phyloP scores from a whole-genome alignment of 2,329 filamentous ascomycete genomes.

The Raffaelea deltoideospora region DNA sequence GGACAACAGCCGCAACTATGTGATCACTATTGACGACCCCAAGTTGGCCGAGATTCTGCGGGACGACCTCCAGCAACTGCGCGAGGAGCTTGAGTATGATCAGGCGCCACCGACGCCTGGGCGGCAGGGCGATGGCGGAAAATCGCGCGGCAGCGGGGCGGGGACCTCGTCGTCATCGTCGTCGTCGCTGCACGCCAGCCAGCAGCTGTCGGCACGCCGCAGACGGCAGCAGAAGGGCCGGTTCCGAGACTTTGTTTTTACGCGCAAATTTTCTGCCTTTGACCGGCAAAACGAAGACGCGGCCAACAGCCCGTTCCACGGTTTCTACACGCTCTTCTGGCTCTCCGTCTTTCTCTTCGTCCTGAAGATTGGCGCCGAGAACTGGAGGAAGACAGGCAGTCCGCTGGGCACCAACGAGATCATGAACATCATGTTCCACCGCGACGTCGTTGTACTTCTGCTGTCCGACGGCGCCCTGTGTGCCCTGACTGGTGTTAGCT shows the following conservation, averaged over 20 bases:
- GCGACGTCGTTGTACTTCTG: slow-evolving; percentile 36
- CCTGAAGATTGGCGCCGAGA: slow-evolving; percentile 49
- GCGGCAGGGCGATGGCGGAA: neutral
- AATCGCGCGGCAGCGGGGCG: neutral
- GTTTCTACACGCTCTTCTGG: slow-evolving; percentile 72
- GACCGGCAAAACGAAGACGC: slow-evolving; percentile 54
- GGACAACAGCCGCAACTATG: slow-evolving; percentile 7
- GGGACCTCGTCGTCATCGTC: neutral
- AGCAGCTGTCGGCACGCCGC: neutral
- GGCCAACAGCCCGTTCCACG: slow-evolving; percentile 56
- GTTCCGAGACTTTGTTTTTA: slow-evolving; percentile 50
- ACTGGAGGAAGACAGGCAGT: slow-evolving; percentile 54
- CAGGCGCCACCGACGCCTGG: neutral
- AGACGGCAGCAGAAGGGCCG: slow-evolving; percentile 14
- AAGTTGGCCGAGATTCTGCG: slow-evolving; percentile 24
- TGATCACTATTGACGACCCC: slow-evolving; percentile 18
- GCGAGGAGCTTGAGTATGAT: slow-evolving; percentile 8
- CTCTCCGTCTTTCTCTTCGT: slow-evolving; percentile 52
- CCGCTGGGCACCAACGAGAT: slow-evolving; percentile 59
- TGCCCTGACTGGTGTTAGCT: slow-evolving; percentile 47
- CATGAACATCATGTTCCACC: slow-evolving; percentile 47
- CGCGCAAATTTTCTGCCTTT: slow-evolving; percentile 57
- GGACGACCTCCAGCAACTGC: slow-evolving; percentile 16
- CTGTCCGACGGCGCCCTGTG: slow-evolving; percentile 58
- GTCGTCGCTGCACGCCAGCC: neutral